Evolutionary conservation across 2,329 filamentous ascomycete genomes (phyloP).

Genomic region (Niveomyces coronatus): DNA sequence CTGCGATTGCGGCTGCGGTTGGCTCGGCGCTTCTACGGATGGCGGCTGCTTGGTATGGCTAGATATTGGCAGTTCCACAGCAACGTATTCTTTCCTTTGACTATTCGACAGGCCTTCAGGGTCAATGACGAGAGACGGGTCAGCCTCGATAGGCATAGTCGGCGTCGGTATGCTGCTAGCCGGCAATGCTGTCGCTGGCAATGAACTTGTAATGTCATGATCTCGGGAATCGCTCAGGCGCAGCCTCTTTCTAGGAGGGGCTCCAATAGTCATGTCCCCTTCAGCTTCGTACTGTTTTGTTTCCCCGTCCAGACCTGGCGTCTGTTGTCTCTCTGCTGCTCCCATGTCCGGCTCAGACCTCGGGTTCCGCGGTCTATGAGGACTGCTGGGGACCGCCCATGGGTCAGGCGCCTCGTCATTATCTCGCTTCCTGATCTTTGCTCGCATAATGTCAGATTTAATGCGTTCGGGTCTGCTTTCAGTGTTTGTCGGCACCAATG

Average conservation of each 20-base stretch:
- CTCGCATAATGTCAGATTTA: constrained; percentile 6
- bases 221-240: not conserved
- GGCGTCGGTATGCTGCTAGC: constrained; percentile 17
- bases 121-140: constrained; percentile 24
- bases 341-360: not conserved
- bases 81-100: constrained; percentile 27
- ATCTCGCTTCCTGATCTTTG: constrained; percentile 7
- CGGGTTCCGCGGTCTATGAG: constrained; percentile 20
- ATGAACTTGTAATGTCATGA: not conserved
- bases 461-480: not conserved
- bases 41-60: constrained; percentile 5
- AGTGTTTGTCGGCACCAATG: not conserved
- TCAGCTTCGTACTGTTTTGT: not conserved
- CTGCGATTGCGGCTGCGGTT: not conserved
- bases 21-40: not conserved
- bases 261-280: not conserved
- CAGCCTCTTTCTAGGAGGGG: constrained; percentile 2
- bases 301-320: not conserved
- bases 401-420: constrained; percentile 17
- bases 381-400: constrained; percentile 37
- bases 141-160: constrained; percentile 16
- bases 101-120: constrained; percentile 25
- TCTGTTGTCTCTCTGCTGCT: not conserved
- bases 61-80: constrained; percentile 14
- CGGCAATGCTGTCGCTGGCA: not conserved